These are phyloP conservation scores for Aspergillus sp. DNA, from an alignment of 2,329 filamentous ascomycete species.

Conservation along the genomic window DNA sequence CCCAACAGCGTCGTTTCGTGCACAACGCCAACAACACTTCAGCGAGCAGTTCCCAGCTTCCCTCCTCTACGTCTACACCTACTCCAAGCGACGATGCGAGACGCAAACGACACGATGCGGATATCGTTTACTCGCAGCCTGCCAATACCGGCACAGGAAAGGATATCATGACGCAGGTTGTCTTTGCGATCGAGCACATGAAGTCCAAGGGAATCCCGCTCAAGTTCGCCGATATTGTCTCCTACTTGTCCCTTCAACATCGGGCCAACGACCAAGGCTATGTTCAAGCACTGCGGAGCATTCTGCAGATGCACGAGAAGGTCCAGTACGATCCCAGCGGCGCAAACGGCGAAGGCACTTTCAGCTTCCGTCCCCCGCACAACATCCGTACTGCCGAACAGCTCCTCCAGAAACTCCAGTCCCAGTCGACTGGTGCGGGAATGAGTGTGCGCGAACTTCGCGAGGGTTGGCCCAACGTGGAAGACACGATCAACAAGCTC, in stretches of 20 bases:
- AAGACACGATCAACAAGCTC: conserved; percentile 73
- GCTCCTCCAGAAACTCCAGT: conserved; percentile 78
- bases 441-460: conserved; percentile 87
- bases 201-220: conserved; percentile 69
- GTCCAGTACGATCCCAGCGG: conserved; percentile 58
- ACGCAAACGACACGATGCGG: conserved; percentile 60
- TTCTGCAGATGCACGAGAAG: conserved; percentile 67
- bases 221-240: conserved; percentile 73
- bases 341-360: conserved; percentile 72
- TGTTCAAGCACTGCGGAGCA: conserved; percentile 65
- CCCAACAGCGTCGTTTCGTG: conserved; percentile 53
- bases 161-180: conserved; percentile 83
- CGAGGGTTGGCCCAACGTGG: conserved; percentile 89
- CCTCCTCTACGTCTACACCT: conserved; percentile 37
- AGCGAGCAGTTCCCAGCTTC: conserved; percentile 60
- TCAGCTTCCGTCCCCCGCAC: conserved; percentile 80
- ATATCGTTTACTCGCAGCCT: conserved; percentile 71
- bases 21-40: conserved; percentile 45
- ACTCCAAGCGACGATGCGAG: conserved; percentile 47
- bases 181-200: conserved; percentile 83
- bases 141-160: conserved; percentile 72
- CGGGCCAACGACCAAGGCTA: conserved; percentile 59
- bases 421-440: conserved; percentile 76
- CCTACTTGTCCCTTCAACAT: conserved; percentile 72
- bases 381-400: conserved; percentile 76